phyloP scores from a whole-genome alignment of 495 filamentous ascomycete species.

The Penicillium cosmopolitanum region DNA sequence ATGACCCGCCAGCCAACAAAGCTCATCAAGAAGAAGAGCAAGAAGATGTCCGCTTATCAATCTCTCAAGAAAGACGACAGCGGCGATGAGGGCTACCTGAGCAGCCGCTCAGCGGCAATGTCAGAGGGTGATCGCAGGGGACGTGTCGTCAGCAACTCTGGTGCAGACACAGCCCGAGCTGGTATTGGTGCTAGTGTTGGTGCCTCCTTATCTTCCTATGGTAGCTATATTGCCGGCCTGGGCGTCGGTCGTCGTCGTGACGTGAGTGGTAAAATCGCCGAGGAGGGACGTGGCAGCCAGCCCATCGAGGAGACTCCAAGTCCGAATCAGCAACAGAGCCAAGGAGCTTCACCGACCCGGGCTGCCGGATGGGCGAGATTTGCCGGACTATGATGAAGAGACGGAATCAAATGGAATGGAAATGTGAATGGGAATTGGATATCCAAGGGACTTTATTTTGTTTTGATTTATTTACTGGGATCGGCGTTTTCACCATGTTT shows the following conservation, averaged over 20 bases:
- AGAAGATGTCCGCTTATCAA: constrained; percentile 40
- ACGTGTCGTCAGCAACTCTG: constrained; percentile 58
- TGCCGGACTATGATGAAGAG: constrained; percentile 41
- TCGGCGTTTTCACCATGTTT: constrained; percentile 21
- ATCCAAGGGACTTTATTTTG: constrained; percentile 4
- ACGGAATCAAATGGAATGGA: not conserved
- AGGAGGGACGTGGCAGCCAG: constrained; percentile 71
- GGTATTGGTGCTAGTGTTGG: constrained; percentile 25
- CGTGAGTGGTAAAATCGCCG: constrained; percentile 82
- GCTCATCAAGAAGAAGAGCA: constrained; percentile 37
- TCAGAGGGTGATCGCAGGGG: constrained; percentile 48
- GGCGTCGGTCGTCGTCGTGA: constrained; percentile 59
- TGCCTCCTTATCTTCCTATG: constrained; percentile 49
- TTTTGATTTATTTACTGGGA: constrained; percentile 14
- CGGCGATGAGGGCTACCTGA: constrained; percentile 23
- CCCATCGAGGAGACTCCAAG: constrained; percentile 19
- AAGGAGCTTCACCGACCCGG: constrained; percentile 23
- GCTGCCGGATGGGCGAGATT: constrained; percentile 54
- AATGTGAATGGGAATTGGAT: constrained; percentile 2
- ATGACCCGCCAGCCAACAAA: constrained; percentile 32
- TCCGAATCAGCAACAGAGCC: constrained; percentile 14
- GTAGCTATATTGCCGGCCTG: constrained; percentile 60
- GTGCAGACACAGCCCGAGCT: constrained; percentile 33
- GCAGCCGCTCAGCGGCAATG: constrained; percentile 31
- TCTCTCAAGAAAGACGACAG: constrained; percentile 42